These are phyloP conservation scores for Metarhizium robertsii DNA, from an alignment of 2,329 filamentous ascomycete genomes.

Conservation along the genomic window DNA sequence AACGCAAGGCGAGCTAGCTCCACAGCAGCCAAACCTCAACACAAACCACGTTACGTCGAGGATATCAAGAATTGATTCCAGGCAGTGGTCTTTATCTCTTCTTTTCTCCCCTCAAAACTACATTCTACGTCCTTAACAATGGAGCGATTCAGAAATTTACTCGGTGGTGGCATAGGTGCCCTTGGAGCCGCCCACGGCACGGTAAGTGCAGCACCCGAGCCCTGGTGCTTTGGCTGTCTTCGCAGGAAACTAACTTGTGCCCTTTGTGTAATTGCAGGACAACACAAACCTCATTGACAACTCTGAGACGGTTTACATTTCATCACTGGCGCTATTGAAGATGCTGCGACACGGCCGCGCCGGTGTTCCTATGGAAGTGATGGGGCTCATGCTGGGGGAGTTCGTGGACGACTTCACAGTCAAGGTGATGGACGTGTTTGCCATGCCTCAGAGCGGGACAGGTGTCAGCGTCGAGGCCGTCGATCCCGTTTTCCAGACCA, in stretches of 20 bases:
- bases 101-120: not conserved
- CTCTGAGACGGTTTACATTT: slow-evolving; percentile 98
- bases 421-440: slow-evolving; percentile 95
- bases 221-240: not conserved
- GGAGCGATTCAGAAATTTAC: slow-evolving; percentile 87
- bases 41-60: not conserved
- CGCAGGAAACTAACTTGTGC: not conserved
- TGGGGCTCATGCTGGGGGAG: slow-evolving; percentile 98
- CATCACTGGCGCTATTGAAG: slow-evolving; percentile 91
- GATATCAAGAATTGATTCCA: not conserved
- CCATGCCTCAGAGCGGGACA: slow-evolving; percentile 97
- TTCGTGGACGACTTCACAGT: slow-evolving; percentile 99
- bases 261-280: slow-evolving; percentile 48
- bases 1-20: slow-evolving; percentile 6
- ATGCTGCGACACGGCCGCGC: slow-evolving; percentile 97
- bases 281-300: slow-evolving; percentile 92
- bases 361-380: slow-evolving; percentile 99
- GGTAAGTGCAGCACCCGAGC: slow-evolving; percentile 20
- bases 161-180: slow-evolving; percentile 61
- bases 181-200: slow-evolving; percentile 38
- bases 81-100: slow-evolving; percentile 2
- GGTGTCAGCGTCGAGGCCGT: slow-evolving; percentile 98
- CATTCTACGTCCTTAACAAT: slow-evolving; percentile 37
- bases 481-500: slow-evolving; percentile 97
- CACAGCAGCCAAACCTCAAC: not conserved